Percentiles rank a stretch among this genome's conserved stretches.
Conservation (phyloP, 2,329 filamentous ascomycete genomes). For the Sporothrix humicola region DNA sequence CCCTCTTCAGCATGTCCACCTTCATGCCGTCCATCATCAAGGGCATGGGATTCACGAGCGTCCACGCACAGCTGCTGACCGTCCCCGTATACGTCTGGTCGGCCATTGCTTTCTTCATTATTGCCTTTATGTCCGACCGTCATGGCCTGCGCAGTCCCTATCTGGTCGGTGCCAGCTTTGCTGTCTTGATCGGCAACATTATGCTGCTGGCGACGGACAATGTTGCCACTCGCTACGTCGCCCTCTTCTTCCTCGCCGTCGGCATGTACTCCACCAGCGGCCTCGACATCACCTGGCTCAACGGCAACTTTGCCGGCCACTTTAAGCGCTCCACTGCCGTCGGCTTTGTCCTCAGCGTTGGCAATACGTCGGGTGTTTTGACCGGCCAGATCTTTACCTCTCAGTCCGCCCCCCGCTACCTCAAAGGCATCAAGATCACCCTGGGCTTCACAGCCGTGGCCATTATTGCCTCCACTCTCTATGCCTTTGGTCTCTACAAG, state of each 20-base stretch:
- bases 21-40: conserved; percentile 48
- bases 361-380: conserved; percentile 30
- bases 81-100: conserved; percentile 45
- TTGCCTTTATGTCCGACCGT: conserved; percentile 42
- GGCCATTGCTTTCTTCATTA: conserved; percentile 40
- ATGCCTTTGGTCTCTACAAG: not conserved
- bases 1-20: conserved; percentile 40
- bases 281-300: conserved; percentile 35
- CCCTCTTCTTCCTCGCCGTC: conserved; percentile 33
- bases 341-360: conserved; percentile 30
- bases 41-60: conserved; percentile 43
- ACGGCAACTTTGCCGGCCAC: conserved; percentile 33
- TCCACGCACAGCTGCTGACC: conserved; percentile 40
- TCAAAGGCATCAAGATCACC: conserved; percentile 25
- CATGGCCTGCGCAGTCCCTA: conserved; percentile 46
- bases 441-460: conserved; percentile 33
- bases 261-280: conserved; percentile 32
- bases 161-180: conserved; percentile 16
- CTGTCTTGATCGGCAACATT: conserved; percentile 32
- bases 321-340: conserved; percentile 34
- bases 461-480: conserved; percentile 2
- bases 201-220: conserved; percentile 30
- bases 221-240: conserved; percentile 27
- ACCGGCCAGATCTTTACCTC: conserved; percentile 34
- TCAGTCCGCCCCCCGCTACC: conserved; percentile 25